Evolutionary conservation across 2,329 filamentous ascomycete genomes (phyloP).

Genomic region (Knufia fluminis): DNA sequence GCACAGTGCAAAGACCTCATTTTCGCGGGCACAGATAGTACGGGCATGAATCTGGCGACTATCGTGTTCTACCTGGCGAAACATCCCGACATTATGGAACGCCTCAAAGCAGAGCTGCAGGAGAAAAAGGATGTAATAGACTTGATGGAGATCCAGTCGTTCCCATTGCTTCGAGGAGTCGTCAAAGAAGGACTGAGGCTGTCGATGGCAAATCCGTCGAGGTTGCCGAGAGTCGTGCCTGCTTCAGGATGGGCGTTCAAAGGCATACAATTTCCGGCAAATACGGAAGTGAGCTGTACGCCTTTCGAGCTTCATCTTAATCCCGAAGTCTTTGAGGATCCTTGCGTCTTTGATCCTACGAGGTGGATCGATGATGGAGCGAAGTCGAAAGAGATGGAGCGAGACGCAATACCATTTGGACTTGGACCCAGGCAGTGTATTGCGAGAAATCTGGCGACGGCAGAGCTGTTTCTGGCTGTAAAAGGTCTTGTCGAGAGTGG

Average conservation of each 20-base stretch:
- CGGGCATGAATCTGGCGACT: conserved; percentile 43
- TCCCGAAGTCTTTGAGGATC: conserved; percentile 34
- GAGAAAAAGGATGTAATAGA: conserved; percentile 10
- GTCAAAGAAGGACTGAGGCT: conserved; percentile 44
- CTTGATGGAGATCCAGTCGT: conserved; percentile 25
- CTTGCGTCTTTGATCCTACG: conserved; percentile 38
- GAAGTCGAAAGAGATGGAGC: conserved; percentile 33
- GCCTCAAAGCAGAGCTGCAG: conserved; percentile 14
- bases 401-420: conserved; percentile 42
- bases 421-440: conserved; percentile 42
- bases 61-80: conserved; percentile 39
- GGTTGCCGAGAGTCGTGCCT: conserved; percentile 42
- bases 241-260: conserved; percentile 30
- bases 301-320: conserved; percentile 41
- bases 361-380: conserved; percentile 35
- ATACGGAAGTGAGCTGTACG: conserved; percentile 39
- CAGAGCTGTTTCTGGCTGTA: conserved; percentile 36
- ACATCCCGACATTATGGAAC: conserved; percentile 32
- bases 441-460: conserved; percentile 40
- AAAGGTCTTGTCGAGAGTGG: conserved; percentile 35
- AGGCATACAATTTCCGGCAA: conserved; percentile 32
- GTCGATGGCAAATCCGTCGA: conserved; percentile 43
- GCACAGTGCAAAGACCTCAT: conserved; percentile 25
- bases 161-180: conserved; percentile 41
- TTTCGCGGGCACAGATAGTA: conserved; percentile 48